These are phyloP conservation scores for Globisporangium emineosum DNA, from an alignment of 352 stramenopile genomes.

Conservation along the genomic window DNA sequence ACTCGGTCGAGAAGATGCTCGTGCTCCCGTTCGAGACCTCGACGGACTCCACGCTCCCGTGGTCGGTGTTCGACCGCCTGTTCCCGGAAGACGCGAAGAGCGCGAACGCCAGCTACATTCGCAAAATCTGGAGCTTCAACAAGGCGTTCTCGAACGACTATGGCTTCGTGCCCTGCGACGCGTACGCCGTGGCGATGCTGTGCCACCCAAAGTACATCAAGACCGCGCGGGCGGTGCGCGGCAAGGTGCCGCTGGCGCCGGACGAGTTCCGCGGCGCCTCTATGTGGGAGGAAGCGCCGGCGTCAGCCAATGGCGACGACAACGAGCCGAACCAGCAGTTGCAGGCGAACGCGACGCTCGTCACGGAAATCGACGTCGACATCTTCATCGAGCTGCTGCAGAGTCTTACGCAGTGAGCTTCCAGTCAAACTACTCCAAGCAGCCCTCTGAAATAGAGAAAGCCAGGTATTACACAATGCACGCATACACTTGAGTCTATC, in stretches of 20 bases:
- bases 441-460: background rate
- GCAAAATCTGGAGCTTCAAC: constrained; percentile 60
- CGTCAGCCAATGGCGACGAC: constrained; percentile 2
- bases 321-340: constrained; percentile 18
- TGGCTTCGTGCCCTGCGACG: constrained; percentile 69
- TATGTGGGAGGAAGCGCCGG: constrained; percentile 29
- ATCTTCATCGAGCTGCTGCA: constrained; percentile 63
- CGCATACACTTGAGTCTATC: background rate
- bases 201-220: constrained; percentile 56
- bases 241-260: constrained; percentile 52
- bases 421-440: background rate
- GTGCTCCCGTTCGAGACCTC: constrained; percentile 75
- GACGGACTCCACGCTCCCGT: constrained; percentile 50
- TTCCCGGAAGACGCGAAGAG: constrained; percentile 41
- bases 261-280: constrained; percentile 52
- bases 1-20: constrained; percentile 44
- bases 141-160: constrained; percentile 36
- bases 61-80: constrained; percentile 63
- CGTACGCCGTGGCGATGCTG: constrained; percentile 68
- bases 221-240: constrained; percentile 33
- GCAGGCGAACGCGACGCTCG: constrained; percentile 59
- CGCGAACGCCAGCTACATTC: constrained; percentile 44
- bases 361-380: constrained; percentile 57
- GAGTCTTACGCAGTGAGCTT: constrained; percentile 27
- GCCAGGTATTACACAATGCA: background rate